Percentiles rank a stretch among this genome's conserved stretches.
Evolutionary conservation across 2,329 filamentous ascomycete species (phyloP).

Genomic region (Claviceps sp.): DNA sequence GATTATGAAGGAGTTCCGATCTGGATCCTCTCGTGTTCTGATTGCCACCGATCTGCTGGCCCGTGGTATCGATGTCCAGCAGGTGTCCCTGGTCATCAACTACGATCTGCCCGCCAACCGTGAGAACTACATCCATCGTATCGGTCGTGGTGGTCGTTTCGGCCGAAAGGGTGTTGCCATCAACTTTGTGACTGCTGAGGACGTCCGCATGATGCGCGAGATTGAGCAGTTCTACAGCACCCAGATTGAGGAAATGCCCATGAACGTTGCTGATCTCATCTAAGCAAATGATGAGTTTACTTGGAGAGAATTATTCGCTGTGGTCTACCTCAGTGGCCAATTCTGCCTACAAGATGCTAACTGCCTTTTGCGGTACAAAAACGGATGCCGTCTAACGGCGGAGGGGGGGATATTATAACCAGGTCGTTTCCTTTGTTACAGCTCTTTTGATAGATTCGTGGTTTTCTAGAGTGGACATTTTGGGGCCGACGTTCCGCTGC

Average conservation of each 20-base stretch:
- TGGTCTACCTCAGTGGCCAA: too few relatives aligned
- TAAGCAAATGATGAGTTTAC: constrained; percentile 26
- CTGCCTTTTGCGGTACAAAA: too few relatives aligned
- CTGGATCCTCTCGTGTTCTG: constrained; percentile 93
- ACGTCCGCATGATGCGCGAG: constrained; percentile 99
- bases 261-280: constrained; percentile 73
- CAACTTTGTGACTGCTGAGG: constrained; percentile 99
- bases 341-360: too few relatives aligned
- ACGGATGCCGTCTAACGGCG: not conserved
- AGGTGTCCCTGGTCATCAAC: constrained; percentile 99
- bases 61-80: constrained; percentile 99
- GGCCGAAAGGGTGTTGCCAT: constrained; percentile 99
- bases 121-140: constrained; percentile 99
- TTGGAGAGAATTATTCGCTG: not conserved
- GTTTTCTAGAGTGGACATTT: constrained; percentile 20
- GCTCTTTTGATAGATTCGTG: constrained; percentile 26
- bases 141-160: constrained; percentile 98
- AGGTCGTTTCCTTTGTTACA: constrained; percentile 20
- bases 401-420: constrained; percentile 13
- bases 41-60: constrained; percentile 96
- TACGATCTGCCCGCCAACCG: constrained; percentile 98
- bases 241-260: constrained; percentile 99
- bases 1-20: constrained; percentile 99
- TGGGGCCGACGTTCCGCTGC: constrained; percentile 8
- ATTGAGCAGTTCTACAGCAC: constrained; percentile 99